phyloP scores from a whole-genome alignment of 208 protist genomes.

The Crithidia fasciculata region DNA sequence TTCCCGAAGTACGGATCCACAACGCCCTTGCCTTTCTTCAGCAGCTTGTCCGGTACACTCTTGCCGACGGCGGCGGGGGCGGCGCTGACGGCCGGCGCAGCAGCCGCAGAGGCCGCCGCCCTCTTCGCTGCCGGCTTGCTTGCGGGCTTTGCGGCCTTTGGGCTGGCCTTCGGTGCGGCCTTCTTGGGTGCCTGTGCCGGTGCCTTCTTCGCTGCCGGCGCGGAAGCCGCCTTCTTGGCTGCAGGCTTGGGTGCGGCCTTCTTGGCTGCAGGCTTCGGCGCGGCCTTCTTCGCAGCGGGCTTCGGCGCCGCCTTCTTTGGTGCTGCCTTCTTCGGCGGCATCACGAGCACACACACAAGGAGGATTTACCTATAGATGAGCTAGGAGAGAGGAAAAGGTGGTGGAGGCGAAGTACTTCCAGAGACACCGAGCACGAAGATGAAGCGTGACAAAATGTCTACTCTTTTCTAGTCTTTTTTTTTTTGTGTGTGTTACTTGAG shows the following conservation, averaged over 20 bases:
- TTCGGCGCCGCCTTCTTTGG: slow-evolving; percentile 25
- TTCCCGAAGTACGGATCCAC: slow-evolving; percentile 67
- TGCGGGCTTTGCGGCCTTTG: not conserved
- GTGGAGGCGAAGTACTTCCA: no score
- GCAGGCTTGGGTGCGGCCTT: not conserved
- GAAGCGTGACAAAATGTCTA: no score
- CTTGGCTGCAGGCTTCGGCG: slow-evolving; percentile 15
- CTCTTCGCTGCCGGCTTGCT: slow-evolving; percentile 14
- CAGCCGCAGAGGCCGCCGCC: slow-evolving; percentile 2
- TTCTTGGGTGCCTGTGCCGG: slow-evolving; percentile 14
- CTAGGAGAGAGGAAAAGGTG: no score
- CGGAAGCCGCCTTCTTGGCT: slow-evolving; percentile 31
- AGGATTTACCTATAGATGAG: not conserved
- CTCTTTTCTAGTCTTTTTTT: no score
- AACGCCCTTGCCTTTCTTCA: slow-evolving; percentile 79
- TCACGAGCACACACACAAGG: slow-evolving; percentile 2
- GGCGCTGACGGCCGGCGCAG: not conserved
- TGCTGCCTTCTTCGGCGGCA: slow-evolving; percentile 42
- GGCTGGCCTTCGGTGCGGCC: no score
- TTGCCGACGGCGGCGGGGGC: slow-evolving; percentile 29
- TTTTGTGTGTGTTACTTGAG: no score
- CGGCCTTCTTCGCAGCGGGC: slow-evolving; percentile 16
- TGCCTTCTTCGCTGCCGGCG: slow-evolving; percentile 20
- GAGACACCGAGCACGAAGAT: no score
- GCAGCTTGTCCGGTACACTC: slow-evolving; percentile 25